Base-by-base conservation (phyloP, 768 basidiomycete genomes). In the Xerocomellus dryophilus region DNA sequence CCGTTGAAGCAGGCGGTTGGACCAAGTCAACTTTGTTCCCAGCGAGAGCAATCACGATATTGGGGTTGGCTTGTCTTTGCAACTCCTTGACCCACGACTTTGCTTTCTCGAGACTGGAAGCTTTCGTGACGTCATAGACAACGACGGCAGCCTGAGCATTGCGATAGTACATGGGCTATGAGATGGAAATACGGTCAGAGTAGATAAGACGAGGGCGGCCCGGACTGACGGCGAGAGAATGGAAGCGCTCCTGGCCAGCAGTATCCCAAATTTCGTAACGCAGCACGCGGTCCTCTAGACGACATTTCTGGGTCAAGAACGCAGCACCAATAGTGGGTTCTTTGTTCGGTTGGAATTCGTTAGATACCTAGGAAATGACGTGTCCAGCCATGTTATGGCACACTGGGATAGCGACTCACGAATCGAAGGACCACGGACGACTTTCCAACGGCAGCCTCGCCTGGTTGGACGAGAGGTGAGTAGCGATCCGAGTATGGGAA, bases 31-130 rank as follows among this genome's bases (percentile, higher is more conserved):
- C 82, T 74, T 99, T 98, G 81, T 99, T 99, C 29, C 97, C 97
- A 11, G 93, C 93, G 47, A 99, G 85, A 7, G 96, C 95, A 64
- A 99, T 98, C 68, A 99, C 95, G 67, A 98, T 98, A 71, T 98
- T 98, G 34, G 96, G 95, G 70, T 98, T 97, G 21, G 97, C 97
- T 68, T 99, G 97, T 60, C 97, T 85, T 70, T 99, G 97, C 21
- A 99, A 81, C 73, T 99, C 97, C 76, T 97, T 98, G 54, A 99
- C 94, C 97, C 97, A 99, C 29, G 95, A 93, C 78, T 98, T 98
- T 50, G 97, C 97, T 72, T 98, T 98, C 72, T 98, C 96, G 54
- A 99, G 79, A 65, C 93, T 96, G 53, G 88, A 82, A 42, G 92
- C 90, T 73, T 98, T 97, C 46, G 96, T 98, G 51, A 98, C 86